phyloP scores from a whole-genome alignment of 1,284 basidiomycete genomes.

The Porogramme epimiltina region DNA sequence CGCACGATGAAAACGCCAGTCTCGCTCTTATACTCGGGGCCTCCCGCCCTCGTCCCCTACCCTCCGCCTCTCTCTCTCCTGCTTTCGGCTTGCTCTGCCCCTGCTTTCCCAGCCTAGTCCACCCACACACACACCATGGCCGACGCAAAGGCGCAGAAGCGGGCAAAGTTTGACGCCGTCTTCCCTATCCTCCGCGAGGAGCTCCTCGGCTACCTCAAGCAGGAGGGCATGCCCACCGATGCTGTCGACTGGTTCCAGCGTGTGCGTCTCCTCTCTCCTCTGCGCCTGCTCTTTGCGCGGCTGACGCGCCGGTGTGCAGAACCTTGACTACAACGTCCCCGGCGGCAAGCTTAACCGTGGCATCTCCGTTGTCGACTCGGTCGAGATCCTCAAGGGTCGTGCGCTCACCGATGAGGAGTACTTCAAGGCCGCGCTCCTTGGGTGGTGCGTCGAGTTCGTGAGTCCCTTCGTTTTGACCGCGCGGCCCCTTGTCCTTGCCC shows the following conservation, averaged over 20 bases:
- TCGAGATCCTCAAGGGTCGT: constrained; percentile 83
- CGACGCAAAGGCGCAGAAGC: constrained; percentile 43
- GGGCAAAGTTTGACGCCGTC: constrained; percentile 53
- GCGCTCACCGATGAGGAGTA: constrained; percentile 82
- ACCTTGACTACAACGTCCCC: constrained; percentile 92
- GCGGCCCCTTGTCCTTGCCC: background rate
- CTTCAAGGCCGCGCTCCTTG: constrained; percentile 86
- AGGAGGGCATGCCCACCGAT: constrained; percentile 79
- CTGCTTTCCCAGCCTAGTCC: background rate
- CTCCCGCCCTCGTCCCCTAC: background rate
- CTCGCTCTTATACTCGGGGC: background rate
- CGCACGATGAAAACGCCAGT: background rate
- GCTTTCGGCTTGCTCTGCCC: background rate
- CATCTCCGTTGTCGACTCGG: constrained; percentile 92
- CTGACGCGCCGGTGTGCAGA: constrained; percentile 47
- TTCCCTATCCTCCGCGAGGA: constrained; percentile 57
- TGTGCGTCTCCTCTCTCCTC: constrained; percentile 43
- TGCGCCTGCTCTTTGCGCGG: background rate
- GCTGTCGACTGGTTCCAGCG: constrained; percentile 81
- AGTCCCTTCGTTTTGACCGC: constrained; percentile 34
- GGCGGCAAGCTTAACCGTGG: constrained; percentile 98
- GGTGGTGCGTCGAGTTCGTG: constrained; percentile 96
- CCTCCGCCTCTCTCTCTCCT: background rate
- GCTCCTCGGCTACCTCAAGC: constrained; percentile 64
- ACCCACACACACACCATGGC: constrained; percentile 14